Evolutionary conservation across 345 rosid genomes (phyloP).

Genomic region (Cardiospermum halicacabum): DNA sequence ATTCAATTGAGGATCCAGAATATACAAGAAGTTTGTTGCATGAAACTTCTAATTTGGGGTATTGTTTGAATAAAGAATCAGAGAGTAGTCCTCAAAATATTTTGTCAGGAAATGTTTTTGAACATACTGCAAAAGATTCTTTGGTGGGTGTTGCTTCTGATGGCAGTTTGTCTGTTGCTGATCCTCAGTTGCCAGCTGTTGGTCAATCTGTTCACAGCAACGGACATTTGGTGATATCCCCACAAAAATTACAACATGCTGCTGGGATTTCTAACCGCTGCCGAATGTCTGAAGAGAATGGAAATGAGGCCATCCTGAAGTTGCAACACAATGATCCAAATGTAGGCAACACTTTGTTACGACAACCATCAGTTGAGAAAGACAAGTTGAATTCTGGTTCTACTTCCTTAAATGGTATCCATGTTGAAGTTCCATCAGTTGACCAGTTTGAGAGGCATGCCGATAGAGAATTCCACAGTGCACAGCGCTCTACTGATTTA

Average conservation of each 20-base stretch:
- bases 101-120: slow-evolving; percentile 18
- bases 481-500: slow-evolving; percentile 44
- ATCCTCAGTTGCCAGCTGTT: slow-evolving; percentile 16
- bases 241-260: slow-evolving; percentile 18
- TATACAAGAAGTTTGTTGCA: slow-evolving; percentile 27
- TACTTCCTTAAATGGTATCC: slow-evolving; percentile 35
- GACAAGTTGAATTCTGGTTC: slow-evolving; percentile 31
- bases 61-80: slow-evolving; percentile 22
- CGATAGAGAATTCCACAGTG: slow-evolving; percentile 24
- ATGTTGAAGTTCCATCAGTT: slow-evolving; percentile 54
- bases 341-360: slow-evolving; percentile 16
- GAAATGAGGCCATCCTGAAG: slow-evolving; percentile 25
- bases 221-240: slow-evolving; percentile 15
- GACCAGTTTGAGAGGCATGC: slow-evolving; percentile 33
- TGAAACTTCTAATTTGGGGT: slow-evolving; percentile 27
- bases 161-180: slow-evolving; percentile 16
- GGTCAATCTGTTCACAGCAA: slow-evolving; percentile 9
- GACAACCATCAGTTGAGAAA: slow-evolving; percentile 26
- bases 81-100: slow-evolving; percentile 12
- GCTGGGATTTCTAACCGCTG: slow-evolving; percentile 25
- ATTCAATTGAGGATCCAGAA: slow-evolving; percentile 30
- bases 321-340: slow-evolving; percentile 25
- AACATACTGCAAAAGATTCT: slow-evolving; percentile 17
- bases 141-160: slow-evolving; percentile 17
- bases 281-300: slow-evolving; percentile 29